Conservation (phyloP, 441 rosid species). For the Arabidopsis lyrata region DNA sequence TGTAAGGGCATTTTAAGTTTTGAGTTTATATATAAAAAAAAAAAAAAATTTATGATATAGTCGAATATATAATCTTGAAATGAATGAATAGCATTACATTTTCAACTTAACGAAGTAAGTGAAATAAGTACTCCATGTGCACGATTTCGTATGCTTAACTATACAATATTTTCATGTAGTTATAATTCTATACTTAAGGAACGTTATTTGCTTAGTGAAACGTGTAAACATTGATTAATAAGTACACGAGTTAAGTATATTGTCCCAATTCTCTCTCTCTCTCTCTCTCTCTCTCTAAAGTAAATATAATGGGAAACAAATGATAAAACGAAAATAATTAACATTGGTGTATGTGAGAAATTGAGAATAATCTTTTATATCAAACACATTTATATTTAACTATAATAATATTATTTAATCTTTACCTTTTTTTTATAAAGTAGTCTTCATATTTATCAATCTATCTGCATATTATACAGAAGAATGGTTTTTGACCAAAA, state of each 20-base stretch:
- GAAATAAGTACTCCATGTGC: not conserved
- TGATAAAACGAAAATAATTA: not conserved
- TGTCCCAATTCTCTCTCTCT: not conserved
- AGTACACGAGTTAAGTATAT: not conserved
- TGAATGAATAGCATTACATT: slow-evolving; percentile 1
- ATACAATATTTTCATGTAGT: slow-evolving; percentile 1
- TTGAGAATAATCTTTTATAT: not conserved
- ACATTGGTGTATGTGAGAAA: not conserved
- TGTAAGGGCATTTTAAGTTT: slow-evolving; percentile 38
- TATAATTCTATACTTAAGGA: not conserved
- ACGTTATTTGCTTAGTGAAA: slow-evolving; percentile 14
- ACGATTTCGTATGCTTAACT: slow-evolving; percentile 3
- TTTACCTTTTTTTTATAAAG: not conserved
- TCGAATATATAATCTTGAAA: not conserved
- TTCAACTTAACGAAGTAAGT: slow-evolving; percentile 14
- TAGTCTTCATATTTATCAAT: not conserved
- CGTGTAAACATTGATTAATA: not conserved
- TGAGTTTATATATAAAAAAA: slow-evolving; percentile 14
- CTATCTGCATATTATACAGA: not conserved
- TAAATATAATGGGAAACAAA: not conserved
- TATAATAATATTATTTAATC: not conserved
- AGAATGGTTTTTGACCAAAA: too few species aligned
- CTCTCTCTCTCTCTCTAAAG: not conserved
- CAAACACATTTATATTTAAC: not conserved
- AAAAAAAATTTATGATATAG: too few species aligned